Evolutionary conservation across 306 rosid genomes (phyloP).

Genomic region (Cucumis sativus): DNA sequence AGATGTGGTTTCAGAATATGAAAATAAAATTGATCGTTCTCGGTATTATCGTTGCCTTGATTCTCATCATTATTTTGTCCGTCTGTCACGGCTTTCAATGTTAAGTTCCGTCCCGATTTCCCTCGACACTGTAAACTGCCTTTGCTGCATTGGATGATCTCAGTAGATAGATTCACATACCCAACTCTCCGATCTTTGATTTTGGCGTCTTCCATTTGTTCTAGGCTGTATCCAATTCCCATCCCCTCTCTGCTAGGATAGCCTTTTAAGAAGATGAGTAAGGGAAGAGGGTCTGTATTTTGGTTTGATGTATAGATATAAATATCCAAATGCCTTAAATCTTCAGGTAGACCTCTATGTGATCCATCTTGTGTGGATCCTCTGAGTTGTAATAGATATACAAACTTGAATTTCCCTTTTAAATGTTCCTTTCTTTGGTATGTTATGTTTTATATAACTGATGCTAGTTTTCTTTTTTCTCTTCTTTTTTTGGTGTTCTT

Average conservation of each 20-base stretch:
- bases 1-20: constrained; percentile 44
- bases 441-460: not conserved
- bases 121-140: not conserved
- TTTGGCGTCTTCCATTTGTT: not conserved
- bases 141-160: constrained; percentile 1
- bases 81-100: constrained; percentile 5
- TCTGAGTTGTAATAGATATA: not conserved
- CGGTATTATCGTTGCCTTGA: constrained; percentile 17
- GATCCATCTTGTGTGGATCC: not conserved
- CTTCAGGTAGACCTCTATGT: constrained; percentile 7
- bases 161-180: not conserved
- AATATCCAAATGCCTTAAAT: not conserved
- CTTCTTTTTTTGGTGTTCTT: not conserved
- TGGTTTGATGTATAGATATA: not conserved
- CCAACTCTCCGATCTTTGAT: not conserved
- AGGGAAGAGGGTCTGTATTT: not conserved
- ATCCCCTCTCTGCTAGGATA: not conserved
- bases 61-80: constrained; percentile 22
- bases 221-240: not conserved
- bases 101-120: not conserved
- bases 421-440: not conserved
- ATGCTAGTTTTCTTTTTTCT: too few species aligned
- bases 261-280: not conserved
- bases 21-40: constrained; percentile 7
- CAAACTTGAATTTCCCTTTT: not conserved